These are phyloP conservation scores for Eucalyptus pauciflora DNA, from an alignment of 345 rosid species.

Conservation along the genomic window DNA sequence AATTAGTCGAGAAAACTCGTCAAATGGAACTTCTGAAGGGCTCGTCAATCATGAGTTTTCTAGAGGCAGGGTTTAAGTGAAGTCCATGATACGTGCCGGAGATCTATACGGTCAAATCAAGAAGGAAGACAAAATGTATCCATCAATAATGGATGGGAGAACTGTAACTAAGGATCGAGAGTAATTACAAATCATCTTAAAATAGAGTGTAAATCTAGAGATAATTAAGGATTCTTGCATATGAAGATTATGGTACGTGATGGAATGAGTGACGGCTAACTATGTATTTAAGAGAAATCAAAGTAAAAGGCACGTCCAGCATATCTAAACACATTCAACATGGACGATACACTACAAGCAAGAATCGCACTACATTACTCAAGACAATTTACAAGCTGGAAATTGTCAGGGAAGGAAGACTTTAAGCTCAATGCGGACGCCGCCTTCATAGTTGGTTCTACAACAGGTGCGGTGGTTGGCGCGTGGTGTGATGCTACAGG, in stretches of 20 bases:
- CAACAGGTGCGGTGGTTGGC: no score
- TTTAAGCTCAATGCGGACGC: no score
- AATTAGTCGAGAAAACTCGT: neutral
- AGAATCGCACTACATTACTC: neutral
- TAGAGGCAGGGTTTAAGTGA: neutral
- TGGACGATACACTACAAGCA: neutral
- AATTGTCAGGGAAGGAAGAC: no score
- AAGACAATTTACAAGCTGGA: no score
- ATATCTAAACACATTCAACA: neutral
- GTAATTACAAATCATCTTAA: neutral
- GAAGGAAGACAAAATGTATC: no score
- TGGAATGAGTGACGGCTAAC: neutral
- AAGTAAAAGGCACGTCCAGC: neutral
- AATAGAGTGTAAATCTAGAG: neutral
- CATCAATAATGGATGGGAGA: neutral
- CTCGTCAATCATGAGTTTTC: neutral
- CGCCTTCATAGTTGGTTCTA: no score
- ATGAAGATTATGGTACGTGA: neutral
- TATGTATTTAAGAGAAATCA: neutral
- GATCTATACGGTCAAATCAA: neutral
- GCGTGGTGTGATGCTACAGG: no score
- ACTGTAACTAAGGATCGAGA: neutral
- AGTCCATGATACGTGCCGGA: neutral
- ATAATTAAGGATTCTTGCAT: no score
- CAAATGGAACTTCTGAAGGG: neutral